phyloP scores from a whole-genome alignment of 2,329 filamentous ascomycete species.

The Claviceps africana region DNA sequence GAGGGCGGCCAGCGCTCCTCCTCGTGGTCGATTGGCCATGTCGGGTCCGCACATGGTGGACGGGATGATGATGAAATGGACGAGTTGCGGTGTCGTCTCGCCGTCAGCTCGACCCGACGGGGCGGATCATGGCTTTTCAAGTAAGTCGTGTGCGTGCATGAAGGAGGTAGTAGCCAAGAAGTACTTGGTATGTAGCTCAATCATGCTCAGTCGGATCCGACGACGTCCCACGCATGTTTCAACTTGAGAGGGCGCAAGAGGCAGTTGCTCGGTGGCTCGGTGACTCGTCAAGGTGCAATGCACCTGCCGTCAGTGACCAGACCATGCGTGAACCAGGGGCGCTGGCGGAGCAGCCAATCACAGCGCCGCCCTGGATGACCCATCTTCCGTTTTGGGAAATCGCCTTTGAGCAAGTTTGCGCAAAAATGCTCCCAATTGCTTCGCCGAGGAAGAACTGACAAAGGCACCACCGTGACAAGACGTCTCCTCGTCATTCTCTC shows the following conservation, averaged over 20 bases:
- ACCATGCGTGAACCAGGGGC: neutral
- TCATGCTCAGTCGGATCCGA: neutral
- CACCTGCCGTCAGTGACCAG: too few relatives aligned
- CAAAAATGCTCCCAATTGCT: constrained; percentile 14
- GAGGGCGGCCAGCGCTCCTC: constrained; percentile 33
- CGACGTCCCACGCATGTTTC: neutral
- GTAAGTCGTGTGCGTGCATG: neutral
- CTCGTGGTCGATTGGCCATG: constrained; percentile 24
- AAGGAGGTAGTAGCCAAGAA: too few relatives aligned
- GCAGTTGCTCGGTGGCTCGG: too few relatives aligned
- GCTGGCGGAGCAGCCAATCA: constrained; percentile 16
- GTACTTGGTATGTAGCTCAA: neutral
- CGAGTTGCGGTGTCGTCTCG: neutral
- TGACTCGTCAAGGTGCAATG: too few relatives aligned
- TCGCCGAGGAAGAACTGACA: neutral
- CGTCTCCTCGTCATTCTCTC: too few relatives aligned
- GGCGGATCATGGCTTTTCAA: neutral
- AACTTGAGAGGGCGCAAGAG: neutral
- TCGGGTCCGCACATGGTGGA: constrained; percentile 32
- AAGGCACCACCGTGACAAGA: neutral
- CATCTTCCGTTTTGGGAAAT: constrained; percentile 14
- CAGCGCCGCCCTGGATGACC: constrained; percentile 5
- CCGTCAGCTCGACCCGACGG: neutral
- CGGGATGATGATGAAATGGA: neutral
- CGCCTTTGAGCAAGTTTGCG: constrained; percentile 23